Percentiles rank a stretch among this genome's conserved stretches.
phyloP scores from a whole-genome alignment of 208 protist species.

The Zelonia costaricensis region DNA sequence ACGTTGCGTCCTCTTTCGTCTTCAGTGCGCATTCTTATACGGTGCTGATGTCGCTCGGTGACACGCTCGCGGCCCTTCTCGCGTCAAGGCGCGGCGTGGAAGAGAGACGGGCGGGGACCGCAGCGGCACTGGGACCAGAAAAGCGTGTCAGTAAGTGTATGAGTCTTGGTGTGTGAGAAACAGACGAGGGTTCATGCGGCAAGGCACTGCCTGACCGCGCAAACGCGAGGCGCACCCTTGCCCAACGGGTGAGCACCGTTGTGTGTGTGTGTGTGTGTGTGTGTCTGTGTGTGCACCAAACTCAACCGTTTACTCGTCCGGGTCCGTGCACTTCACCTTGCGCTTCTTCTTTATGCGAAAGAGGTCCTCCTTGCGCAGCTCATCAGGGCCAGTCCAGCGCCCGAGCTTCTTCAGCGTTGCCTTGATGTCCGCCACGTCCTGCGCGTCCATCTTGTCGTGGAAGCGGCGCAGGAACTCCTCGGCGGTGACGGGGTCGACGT shows the following conservation, averaged over 20 bases:
- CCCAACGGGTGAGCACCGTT: background rate
- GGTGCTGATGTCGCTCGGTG: too few relatives aligned
- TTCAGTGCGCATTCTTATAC: too few relatives aligned
- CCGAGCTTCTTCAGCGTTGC: slow-evolving; percentile 68
- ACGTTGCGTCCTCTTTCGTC: too few relatives aligned
- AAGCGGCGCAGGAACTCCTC: slow-evolving; percentile 86
- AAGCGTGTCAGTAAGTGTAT: too few relatives aligned
- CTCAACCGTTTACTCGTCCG: slow-evolving; percentile 23
- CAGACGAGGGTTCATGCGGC: too few relatives aligned
- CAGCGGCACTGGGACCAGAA: too few relatives aligned
- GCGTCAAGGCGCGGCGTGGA: too few relatives aligned
- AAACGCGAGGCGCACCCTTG: too few relatives aligned
- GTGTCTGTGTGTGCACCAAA: background rate
- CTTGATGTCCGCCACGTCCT: slow-evolving; percentile 72
- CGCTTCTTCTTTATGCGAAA: slow-evolving; percentile 69
- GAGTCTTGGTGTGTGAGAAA: too few relatives aligned
- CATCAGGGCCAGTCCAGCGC: slow-evolving; percentile 75
- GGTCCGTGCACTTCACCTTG: slow-evolving; percentile 80
- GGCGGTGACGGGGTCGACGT: slow-evolving; percentile 72
- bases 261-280: background rate
- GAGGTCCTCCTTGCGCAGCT: slow-evolving; percentile 67
- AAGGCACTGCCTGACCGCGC: too few relatives aligned
- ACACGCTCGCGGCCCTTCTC: too few relatives aligned
- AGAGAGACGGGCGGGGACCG: too few relatives aligned
- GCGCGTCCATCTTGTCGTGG: slow-evolving; percentile 72